Base-by-base conservation (phyloP, 257 asterid genomes). In the Gentiana dahurica region DNA sequence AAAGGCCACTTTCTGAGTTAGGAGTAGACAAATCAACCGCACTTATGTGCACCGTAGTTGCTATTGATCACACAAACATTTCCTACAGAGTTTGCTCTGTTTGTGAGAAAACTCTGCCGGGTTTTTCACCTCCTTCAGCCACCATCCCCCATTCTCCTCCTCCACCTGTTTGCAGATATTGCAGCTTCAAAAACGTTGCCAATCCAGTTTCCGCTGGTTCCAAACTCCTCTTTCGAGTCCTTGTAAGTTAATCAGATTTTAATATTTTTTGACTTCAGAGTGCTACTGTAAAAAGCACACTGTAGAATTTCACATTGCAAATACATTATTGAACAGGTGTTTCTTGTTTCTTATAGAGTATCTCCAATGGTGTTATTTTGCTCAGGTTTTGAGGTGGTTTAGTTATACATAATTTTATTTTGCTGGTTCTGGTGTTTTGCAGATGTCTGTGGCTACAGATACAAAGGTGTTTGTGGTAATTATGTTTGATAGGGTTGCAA, bases 401-500 rank as follows among this genome's bases (percentile, higher is more conserved):
- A 37, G 4, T 41, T 24, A 24, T 24, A 24, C 24, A 24, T 24
- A 24, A 24, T 24, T 24, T 24, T 24, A 24, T 24, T 24, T 24
- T 24, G 24, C 1, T 24, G 24, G 24, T 24, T 24, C 24, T 24
- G 24, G 24, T 24, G 24, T 50, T 46, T 68, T 68, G 79, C 85
- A 90, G 96, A 53, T 87, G 75, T 90, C 95, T 13, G 69, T 87
- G 65, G 95, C 94, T 61, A 84, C 94, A 1, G 92, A 84, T 45
- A 73, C 77, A 33, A 67, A 71, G 75, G 95, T 79, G 49, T 71
- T 75, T 58, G 87, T 71, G 74, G 95, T 84, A 71, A 72, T 82
- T 66, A 81, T 90, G 98, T 90, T 90, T 72, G 95, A 90, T 60
- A 77, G 95, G 69, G 95, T 76, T 12, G 97, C 95, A 3, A 80